A percentile compares a stretch with the other conserved stretches of the same genome.
These are phyloP conservation scores for Apiotrichum montevideense DNA, from an alignment of 1,284 basidiomycete genomes.

Conservation along the genomic window DNA sequence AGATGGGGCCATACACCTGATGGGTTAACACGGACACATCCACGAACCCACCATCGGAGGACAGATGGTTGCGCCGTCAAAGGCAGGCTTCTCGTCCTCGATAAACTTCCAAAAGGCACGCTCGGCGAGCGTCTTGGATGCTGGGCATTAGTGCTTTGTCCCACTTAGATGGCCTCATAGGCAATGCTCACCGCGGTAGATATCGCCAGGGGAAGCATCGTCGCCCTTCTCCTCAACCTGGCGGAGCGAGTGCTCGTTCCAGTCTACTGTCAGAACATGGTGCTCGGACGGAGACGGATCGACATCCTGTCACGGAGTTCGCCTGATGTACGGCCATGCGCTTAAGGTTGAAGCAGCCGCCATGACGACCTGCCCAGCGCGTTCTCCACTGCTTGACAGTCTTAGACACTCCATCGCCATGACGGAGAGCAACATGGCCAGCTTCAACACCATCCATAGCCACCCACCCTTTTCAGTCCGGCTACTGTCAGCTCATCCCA, in stretches of 20 bases:
- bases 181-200: slow-evolving; percentile 48
- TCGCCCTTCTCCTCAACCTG: slow-evolving; percentile 54
- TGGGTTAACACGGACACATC: background rate
- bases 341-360: too few relatives aligned
- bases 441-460: too few relatives aligned
- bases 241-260: slow-evolving; percentile 57
- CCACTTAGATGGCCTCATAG: background rate
- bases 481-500: slow-evolving; percentile 2
- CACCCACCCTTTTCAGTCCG: slow-evolving; percentile 15
- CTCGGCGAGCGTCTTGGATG: slow-evolving; percentile 63
- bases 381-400: background rate
- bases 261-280: slow-evolving; percentile 46
- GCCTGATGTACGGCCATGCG: too few relatives aligned
- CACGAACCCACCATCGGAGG: slow-evolving; percentile 50
- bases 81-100: slow-evolving; percentile 54
- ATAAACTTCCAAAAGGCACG: slow-evolving; percentile 46
- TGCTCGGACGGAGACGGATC: too few relatives aligned
- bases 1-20: slow-evolving; percentile 47
- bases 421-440: too few relatives aligned
- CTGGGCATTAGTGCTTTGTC: slow-evolving; percentile 5
- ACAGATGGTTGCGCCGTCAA: slow-evolving; percentile 56
- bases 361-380: too few relatives aligned
- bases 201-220: slow-evolving; percentile 48
- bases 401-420: too few relatives aligned
- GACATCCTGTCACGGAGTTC: too few relatives aligned